A percentile compares a stretch with the other conserved stretches of the same genome.
These are phyloP conservation scores for Aethionema arabicum DNA, from an alignment of 345 rosid genomes.

Conservation along the genomic window DNA sequence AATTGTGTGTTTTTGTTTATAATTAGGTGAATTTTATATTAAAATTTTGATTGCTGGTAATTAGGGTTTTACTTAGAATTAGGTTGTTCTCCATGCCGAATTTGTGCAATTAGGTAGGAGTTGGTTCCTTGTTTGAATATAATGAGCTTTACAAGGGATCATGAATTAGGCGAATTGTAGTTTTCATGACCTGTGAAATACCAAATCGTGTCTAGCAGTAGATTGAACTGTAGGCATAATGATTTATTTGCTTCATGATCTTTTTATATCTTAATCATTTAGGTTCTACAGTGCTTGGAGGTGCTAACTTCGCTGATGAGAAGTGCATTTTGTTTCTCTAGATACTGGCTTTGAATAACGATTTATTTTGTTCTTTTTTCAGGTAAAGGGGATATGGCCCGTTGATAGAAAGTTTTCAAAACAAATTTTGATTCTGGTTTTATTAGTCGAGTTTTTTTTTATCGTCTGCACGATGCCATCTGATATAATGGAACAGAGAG, in stretches of 20 bases:
- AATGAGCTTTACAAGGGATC: conserved; percentile 30
- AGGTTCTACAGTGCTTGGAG: conserved; percentile 4
- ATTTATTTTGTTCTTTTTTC: conserved; percentile 16
- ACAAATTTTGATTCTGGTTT: conserved; percentile 22
- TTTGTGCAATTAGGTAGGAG: conserved; percentile 39
- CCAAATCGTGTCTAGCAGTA: conserved; percentile 22
- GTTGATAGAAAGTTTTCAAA: conserved; percentile 23
- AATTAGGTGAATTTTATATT: conserved; percentile 41
- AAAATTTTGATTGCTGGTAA: conserved; percentile 20
- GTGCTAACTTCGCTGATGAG: conserved; percentile 24
- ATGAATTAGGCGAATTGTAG: conserved; percentile 35
- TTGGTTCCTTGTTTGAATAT: conserved; percentile 34
- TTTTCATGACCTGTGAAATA: conserved; percentile 14
- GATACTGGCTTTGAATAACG: conserved; percentile 1
- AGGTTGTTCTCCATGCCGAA: conserved; percentile 24
- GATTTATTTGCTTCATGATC: background rate
- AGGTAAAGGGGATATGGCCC: conserved; percentile 33
- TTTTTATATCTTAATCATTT: background rate
- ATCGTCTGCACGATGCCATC: conserved; percentile 52
- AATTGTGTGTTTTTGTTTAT: conserved; percentile 36
- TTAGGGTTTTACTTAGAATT: conserved; percentile 21
- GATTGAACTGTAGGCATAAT: conserved; percentile 1
- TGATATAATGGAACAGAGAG: conserved; percentile 60
- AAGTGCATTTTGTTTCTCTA: conserved; percentile 15
- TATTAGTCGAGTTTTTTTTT: conserved; percentile 30